Base-by-base conservation (phyloP, 768 basidiomycete genomes). In the Tylopilus rubrobrunneus region DNA sequence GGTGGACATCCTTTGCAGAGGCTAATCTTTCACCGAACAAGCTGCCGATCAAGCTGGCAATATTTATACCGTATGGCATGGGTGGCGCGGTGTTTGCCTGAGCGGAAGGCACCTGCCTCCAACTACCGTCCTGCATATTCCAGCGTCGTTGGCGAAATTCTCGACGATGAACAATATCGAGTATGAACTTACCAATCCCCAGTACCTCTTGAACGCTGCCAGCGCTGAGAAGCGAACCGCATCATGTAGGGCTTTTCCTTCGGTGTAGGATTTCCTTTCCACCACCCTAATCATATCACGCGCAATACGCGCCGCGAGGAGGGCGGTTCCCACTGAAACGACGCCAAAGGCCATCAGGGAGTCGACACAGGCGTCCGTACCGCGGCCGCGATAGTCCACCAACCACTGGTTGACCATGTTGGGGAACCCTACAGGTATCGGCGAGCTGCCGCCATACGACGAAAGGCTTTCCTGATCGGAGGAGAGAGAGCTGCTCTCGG, bases 11-110 rank as follows among this genome's bases (percentile, higher is more conserved):
- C 33, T 49, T 62, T 3, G 57, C 65, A 2, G 33, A 50, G 39
- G 58, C 42, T 34, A 74, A 45, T n/a, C 52, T 60, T 19, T 55
- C 57, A 17, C 50, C 52, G 50, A 66, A 74, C 37, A 74, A 51
- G 19, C 69, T 61, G 6, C 73, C 73, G 27, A 72, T 47, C 45
- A 74, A 59, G 19, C 62, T 64, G 10, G 72, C 67, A 27, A 70
- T 62, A 37, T 72, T 67, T 23, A 71, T 51, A 7, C 63, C 61
- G 23, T 54, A 46, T 15, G 63, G 53, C 0, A 52, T 60, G 37
- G 59, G 48, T 33, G 59, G 45, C 33, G 39, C 37, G n/a, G 51
- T 45, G 15, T 48, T n/a, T 10, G 8, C 4, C 6, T 23, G 37
- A 14, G 53, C 49, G 10, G 58, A 41, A 11, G 55, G 17, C 28